Evolutionary conservation across 2,329 filamentous ascomycete species (phyloP).

Genomic region (Trichoderma sp.): DNA sequence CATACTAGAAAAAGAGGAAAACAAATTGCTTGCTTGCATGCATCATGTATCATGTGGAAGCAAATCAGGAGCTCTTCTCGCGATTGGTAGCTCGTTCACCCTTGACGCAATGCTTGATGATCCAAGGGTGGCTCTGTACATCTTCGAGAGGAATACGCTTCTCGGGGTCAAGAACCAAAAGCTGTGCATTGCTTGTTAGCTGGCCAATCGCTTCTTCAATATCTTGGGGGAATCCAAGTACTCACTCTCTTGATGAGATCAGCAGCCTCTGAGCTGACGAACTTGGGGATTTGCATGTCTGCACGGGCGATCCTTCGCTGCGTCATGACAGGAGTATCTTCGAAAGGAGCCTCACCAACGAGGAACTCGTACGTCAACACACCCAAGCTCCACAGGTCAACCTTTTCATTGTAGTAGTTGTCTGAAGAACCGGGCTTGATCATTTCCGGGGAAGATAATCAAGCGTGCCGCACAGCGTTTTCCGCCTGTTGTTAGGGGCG

Average conservation of each 20-base stretch:
- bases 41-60: slow-evolving; percentile 24
- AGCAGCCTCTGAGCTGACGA: slow-evolving; percentile 84
- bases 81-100: slow-evolving; percentile 55
- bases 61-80: slow-evolving; percentile 43
- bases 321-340: slow-evolving; percentile 94
- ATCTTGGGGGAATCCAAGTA: slow-evolving; percentile 32
- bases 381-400: slow-evolving; percentile 94
- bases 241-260: slow-evolving; percentile 89
- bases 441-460: slow-evolving; percentile 99
- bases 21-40: slow-evolving; percentile 17
- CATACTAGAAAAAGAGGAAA: not conserved
- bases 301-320: slow-evolving; percentile 83
- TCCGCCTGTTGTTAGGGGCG: slow-evolving; percentile 88
- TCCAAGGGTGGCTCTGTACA: slow-evolving; percentile 91
- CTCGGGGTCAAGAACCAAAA: slow-evolving; percentile 89
- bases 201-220: not conserved
- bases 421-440: slow-evolving; percentile 76
- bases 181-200: slow-evolving; percentile 47
- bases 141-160: slow-evolving; percentile 90
- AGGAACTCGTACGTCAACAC: slow-evolving; percentile 96
- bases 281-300: slow-evolving; percentile 90
- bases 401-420: slow-evolving; percentile 92
- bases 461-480: slow-evolving; percentile 95
- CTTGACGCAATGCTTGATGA: slow-evolving; percentile 87
- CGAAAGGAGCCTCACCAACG: slow-evolving; percentile 93